Conservation (phyloP, 2,329 filamentous ascomycete species). For the Pseudofabraea citricarpa region DNA sequence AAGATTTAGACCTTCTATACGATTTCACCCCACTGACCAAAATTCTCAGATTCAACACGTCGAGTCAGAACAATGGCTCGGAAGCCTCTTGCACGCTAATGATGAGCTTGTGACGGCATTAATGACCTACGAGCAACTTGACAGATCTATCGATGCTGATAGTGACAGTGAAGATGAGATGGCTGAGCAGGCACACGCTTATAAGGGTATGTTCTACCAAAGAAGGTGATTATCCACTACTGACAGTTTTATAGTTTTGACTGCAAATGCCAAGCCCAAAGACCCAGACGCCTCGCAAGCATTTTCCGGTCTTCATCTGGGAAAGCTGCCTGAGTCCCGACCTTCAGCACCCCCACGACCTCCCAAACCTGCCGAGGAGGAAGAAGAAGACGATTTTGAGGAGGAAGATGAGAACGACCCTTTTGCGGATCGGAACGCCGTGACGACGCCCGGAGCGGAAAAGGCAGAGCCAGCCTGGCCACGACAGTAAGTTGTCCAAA, state of each 20-base stretch:
- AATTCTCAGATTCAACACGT: slow-evolving; percentile 71
- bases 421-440: slow-evolving; percentile 30
- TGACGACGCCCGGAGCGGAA: slow-evolving; percentile 21
- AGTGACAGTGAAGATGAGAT: slow-evolving; percentile 66
- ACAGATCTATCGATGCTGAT: slow-evolving; percentile 75
- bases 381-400: slow-evolving; percentile 19
- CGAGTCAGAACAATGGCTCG: slow-evolving; percentile 87
- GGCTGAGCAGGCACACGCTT: slow-evolving; percentile 62
- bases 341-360: slow-evolving; percentile 23
- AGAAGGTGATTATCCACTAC: neutral
- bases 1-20: slow-evolving; percentile 23
- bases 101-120: slow-evolving; percentile 91
- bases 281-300: slow-evolving; percentile 16
- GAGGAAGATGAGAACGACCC: slow-evolving; percentile 31
- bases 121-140: slow-evolving; percentile 91
- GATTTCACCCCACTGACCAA: slow-evolving; percentile 12
- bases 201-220: slow-evolving; percentile 54
- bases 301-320: slow-evolving; percentile 20
- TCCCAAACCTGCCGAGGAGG: slow-evolving; percentile 26
- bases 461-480: slow-evolving; percentile 18
- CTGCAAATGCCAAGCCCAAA: no score
- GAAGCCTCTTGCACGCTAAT: slow-evolving; percentile 86
- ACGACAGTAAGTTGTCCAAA: neutral
- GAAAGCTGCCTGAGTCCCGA: slow-evolving; percentile 7
- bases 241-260: slow-evolving; percentile 14